Evolutionary conservation across 2,329 filamentous ascomycete species (phyloP).

Genomic region (Penicillium verrucosum): DNA sequence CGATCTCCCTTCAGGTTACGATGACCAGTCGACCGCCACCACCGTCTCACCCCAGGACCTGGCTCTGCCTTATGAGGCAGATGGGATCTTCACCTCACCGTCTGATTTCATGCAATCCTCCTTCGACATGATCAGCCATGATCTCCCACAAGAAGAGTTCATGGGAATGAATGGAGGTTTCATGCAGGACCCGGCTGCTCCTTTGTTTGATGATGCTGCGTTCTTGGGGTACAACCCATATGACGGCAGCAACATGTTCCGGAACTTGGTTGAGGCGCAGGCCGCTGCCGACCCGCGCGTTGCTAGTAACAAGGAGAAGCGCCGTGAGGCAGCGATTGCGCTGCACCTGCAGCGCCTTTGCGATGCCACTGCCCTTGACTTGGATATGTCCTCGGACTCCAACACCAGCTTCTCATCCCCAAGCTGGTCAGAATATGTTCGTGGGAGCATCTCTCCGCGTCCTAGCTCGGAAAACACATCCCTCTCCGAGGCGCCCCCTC

Average conservation of each 20-base stretch:
- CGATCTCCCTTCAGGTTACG: conserved; percentile 28
- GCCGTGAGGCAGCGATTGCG: conserved; percentile 42
- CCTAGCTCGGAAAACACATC: conserved; percentile 23
- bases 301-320: conserved; percentile 40
- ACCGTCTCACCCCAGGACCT: conserved; percentile 32
- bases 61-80: conserved; percentile 26
- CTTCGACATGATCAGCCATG: conserved; percentile 26
- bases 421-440: conserved; percentile 31
- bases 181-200: conserved; percentile 13
- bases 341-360: conserved; percentile 40
- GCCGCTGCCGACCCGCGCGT: conserved; percentile 37
- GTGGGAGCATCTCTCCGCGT: conserved; percentile 25
- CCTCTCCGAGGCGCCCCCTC: conserved; percentile 12
- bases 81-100: conserved; percentile 22
- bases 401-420: conserved; percentile 34
- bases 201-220: conserved; percentile 15
- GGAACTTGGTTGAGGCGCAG: conserved; percentile 36
- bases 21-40: conserved; percentile 29
- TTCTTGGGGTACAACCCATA: conserved; percentile 17
- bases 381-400: conserved; percentile 29
- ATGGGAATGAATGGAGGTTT: conserved; percentile 18
- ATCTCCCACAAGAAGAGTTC: conserved; percentile 19
- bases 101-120: conserved; percentile 20
- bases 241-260: conserved; percentile 20
- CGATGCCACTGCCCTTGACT: conserved; percentile 28